Conservation (phyloP, 441 rosid species). For the Omphalea diandra region DNA sequence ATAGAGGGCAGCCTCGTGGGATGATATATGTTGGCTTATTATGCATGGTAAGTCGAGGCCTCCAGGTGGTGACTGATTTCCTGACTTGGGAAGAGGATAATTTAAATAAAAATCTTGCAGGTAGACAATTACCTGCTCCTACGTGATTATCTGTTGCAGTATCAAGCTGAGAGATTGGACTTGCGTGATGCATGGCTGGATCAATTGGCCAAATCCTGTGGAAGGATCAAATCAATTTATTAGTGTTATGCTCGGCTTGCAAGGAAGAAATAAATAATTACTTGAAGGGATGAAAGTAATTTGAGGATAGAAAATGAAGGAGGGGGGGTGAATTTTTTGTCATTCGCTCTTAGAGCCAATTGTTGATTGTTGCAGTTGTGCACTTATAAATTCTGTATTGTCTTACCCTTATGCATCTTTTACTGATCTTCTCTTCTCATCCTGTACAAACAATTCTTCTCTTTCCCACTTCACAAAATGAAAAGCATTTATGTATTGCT, state of each 20-base stretch:
- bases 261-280: not conserved
- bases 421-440: no score
- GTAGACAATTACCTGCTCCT: no score
- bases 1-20: no score
- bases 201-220: no score
- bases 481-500: not conserved
- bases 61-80: no score
- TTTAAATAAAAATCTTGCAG: no score
- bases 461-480: not conserved
- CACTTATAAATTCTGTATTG: not conserved
- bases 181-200: no score
- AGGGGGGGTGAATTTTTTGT: not conserved
- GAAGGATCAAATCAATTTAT: not conserved
- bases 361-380: not conserved
- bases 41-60: no score
- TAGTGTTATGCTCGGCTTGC: not conserved
- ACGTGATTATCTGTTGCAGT: no score
- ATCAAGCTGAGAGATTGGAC: not conserved
- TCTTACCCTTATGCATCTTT: not conserved
- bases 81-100: no score
- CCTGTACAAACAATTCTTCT: not conserved
- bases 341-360: not conserved
- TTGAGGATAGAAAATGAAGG: not conserved
- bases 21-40: no score
- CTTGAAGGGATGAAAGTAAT: not conserved